phyloP scores from a whole-genome alignment of 257 asterid species.

The Solanum sparsipilum region DNA sequence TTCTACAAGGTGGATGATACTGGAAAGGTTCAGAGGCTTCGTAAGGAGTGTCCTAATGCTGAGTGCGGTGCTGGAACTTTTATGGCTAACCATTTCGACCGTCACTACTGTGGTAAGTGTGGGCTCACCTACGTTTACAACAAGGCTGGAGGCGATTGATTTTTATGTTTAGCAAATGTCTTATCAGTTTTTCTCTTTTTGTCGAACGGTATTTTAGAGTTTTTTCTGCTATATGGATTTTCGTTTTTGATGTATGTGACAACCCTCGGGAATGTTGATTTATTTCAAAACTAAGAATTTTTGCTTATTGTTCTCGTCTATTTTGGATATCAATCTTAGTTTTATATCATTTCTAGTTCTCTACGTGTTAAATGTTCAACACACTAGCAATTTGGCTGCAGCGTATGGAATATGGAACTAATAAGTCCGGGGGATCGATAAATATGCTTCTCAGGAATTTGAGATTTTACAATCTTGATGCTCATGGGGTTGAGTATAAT shows the following conservation, averaged over 20 bases:
- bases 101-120: conserved; percentile 73
- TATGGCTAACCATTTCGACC: conserved; percentile 64
- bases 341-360: not conserved
- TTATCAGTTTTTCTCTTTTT: not conserved
- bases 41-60: conserved; percentile 68
- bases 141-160: conserved; percentile 47
- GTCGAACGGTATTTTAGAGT: not conserved
- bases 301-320: not conserved
- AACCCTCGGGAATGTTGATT: not conserved
- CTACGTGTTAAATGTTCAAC: not conserved
- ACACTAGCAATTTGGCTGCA: not conserved
- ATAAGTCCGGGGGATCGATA: not conserved
- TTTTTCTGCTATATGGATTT: not conserved
- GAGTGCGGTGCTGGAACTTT: conserved; percentile 68
- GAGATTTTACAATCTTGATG: not conserved
- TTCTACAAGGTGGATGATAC: conserved; percentile 65
- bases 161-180: not conserved
- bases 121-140: conserved; percentile 65
- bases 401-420: no score
- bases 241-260: not conserved
- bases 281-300: not conserved
- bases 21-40: conserved; percentile 60
- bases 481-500: not conserved
- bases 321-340: not conserved
- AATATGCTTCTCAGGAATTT: not conserved